Conservation (phyloP, 2,329 filamentous ascomycete species). For the Fusarium camptoceras region DNA sequence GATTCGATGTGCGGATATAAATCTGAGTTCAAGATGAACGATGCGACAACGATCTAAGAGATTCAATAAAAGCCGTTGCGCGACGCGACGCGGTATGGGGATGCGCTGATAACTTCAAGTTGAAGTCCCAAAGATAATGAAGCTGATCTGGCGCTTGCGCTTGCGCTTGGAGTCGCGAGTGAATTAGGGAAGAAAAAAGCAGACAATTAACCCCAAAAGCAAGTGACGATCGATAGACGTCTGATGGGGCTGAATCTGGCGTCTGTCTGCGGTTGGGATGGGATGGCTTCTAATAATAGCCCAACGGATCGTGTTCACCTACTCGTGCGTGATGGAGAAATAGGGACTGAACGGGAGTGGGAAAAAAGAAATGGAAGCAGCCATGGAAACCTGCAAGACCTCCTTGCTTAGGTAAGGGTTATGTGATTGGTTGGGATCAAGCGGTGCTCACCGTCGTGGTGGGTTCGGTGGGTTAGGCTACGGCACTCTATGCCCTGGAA, state of each 20-base stretch:
- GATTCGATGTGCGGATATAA: background rate
- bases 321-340: slow-evolving; percentile 37
- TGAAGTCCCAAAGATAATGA: background rate
- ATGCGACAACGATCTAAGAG: slow-evolving; percentile 13
- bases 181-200: background rate
- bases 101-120: background rate
- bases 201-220: slow-evolving; percentile 11
- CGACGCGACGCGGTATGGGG: slow-evolving; percentile 30
- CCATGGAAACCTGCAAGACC: slow-evolving; percentile 35
- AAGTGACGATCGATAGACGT: slow-evolving; percentile 35
- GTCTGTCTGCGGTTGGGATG: slow-evolving; percentile 44
- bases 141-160: slow-evolving; percentile 19
- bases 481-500: slow-evolving; percentile 30
- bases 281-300: slow-evolving; percentile 48
- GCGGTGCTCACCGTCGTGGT: slow-evolving; percentile 26
- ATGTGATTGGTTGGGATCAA: slow-evolving; percentile 6
- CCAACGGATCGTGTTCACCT: slow-evolving; percentile 48
- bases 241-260: slow-evolving; percentile 49
- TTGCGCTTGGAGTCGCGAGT: slow-evolving; percentile 19
- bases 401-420: slow-evolving; percentile 37
- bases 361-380: slow-evolving; percentile 46
- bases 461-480: slow-evolving; percentile 10
- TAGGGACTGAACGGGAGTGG: slow-evolving; percentile 28
- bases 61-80: slow-evolving; percentile 15
- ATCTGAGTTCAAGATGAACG: slow-evolving; percentile 10